Conservation (phyloP, 495 filamentous ascomycete species). For the Tricharina praecox region DNA sequence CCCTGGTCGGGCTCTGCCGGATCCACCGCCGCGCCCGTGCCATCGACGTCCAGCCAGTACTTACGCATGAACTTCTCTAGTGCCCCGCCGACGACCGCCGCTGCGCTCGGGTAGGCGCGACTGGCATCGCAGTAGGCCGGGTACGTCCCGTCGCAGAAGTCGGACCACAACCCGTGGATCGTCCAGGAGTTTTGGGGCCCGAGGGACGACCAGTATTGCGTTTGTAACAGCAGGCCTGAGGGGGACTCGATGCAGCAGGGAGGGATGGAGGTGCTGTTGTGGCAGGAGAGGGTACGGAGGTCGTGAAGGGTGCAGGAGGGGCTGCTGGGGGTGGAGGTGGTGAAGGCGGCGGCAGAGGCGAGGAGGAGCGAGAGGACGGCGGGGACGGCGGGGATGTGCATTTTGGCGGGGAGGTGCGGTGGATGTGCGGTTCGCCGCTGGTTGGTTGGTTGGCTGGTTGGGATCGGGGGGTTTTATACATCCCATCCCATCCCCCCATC, state of each 20-base stretch:
- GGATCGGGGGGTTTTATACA: too few relatives aligned
- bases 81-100: constrained; percentile 44
- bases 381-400: too few relatives aligned
- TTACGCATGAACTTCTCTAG: constrained; percentile 55
- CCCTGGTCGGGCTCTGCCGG: too few relatives aligned
- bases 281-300: constrained; percentile 29
- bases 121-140: constrained; percentile 43
- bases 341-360: too few relatives aligned
- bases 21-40: constrained; percentile 32
- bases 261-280: constrained; percentile 22
- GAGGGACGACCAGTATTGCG: constrained; percentile 72
- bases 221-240: constrained; percentile 62
- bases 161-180: constrained; percentile 76
- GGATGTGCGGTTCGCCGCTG: too few relatives aligned
- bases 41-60: constrained; percentile 58
- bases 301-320: not conserved
- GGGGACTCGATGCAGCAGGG: constrained; percentile 73
- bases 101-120: constrained; percentile 56
- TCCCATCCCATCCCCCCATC: too few relatives aligned
- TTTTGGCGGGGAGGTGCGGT: too few relatives aligned
- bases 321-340: not conserved
- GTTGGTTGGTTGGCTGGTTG: too few relatives aligned
- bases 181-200: constrained; percentile 69
- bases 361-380: too few relatives aligned
- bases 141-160: constrained; percentile 68